phyloP scores from a whole-genome alignment of 2,329 filamentous ascomycete genomes.

The Cladobotryum protrusum region DNA sequence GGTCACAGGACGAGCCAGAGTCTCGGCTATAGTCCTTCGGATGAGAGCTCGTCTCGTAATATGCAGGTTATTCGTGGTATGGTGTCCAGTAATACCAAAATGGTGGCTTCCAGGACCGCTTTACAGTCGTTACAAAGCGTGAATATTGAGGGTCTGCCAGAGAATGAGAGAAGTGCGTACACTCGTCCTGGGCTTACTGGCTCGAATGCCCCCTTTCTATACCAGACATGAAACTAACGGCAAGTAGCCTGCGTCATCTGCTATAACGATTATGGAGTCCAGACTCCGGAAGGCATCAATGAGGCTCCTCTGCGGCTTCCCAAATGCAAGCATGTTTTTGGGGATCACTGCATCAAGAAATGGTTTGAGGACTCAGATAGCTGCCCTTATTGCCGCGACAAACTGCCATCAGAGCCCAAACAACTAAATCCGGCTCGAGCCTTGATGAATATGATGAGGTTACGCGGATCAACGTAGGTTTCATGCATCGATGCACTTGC shows the following conservation, averaged over 20 bases:
- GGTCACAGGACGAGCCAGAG: slow-evolving; percentile 3
- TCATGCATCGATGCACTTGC: slow-evolving; percentile 5
- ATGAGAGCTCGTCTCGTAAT: slow-evolving; percentile 32
- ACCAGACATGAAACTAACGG: slow-evolving; percentile 9
- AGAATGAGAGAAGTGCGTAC: slow-evolving; percentile 43
- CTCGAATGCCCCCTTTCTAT: neutral
- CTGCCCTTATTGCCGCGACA: slow-evolving; percentile 59
- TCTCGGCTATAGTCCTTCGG: slow-evolving; percentile 1
- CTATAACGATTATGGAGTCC: slow-evolving; percentile 55
- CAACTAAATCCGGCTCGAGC: slow-evolving; percentile 18
- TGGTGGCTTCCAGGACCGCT: slow-evolving; percentile 42
- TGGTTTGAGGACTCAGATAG: slow-evolving; percentile 58
- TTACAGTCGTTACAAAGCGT: slow-evolving; percentile 43
- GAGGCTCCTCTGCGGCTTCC: slow-evolving; percentile 54
- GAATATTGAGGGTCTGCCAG: slow-evolving; percentile 36
- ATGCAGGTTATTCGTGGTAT: slow-evolving; percentile 43
- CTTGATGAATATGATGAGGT: slow-evolving; percentile 27
- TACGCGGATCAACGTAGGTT: slow-evolving; percentile 17
- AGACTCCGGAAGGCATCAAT: slow-evolving; percentile 51
- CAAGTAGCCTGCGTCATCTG: slow-evolving; percentile 54
- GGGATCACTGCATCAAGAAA: slow-evolving; percentile 57
- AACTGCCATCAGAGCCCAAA: slow-evolving; percentile 46
- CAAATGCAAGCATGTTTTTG: slow-evolving; percentile 59
- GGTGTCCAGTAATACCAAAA: slow-evolving; percentile 36
- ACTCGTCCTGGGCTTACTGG: too few relatives aligned